Conservation (phyloP, 1,284 basidiomycete species). For the Chondrostereum purpureum region DNA sequence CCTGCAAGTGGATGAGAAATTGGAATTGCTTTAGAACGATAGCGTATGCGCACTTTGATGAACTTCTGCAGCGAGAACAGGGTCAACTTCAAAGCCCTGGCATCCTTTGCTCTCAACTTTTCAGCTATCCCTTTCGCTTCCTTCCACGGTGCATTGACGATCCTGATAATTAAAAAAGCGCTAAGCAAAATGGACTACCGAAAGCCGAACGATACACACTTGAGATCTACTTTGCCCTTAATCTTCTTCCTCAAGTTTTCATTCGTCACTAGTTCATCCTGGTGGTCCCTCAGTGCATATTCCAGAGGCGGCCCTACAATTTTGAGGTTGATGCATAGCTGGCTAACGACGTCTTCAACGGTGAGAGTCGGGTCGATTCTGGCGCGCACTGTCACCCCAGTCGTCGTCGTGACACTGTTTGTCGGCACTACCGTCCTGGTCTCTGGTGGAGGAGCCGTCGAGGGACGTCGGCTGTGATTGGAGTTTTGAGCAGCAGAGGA, state of each 20-base stretch:
- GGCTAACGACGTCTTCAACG: slow-evolving; percentile 74
- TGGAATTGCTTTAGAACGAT: slow-evolving; percentile 4
- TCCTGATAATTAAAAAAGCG: too few species aligned
- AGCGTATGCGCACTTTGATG: slow-evolving; percentile 50
- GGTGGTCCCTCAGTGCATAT: slow-evolving; percentile 84
- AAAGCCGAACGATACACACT: slow-evolving; percentile 65
- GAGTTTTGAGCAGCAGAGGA: too few species aligned
- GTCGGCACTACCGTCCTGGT: slow-evolving; percentile 54
- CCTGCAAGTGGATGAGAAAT: slow-evolving; percentile 38
- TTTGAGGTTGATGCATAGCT: slow-evolving; percentile 75
- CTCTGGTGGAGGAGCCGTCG: slow-evolving; percentile 32
- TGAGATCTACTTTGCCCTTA: slow-evolving; percentile 70
- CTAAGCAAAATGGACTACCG: too few species aligned
- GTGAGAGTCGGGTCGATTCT: slow-evolving; percentile 76
- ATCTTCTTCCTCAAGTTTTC: slow-evolving; percentile 82
- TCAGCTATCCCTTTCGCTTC: slow-evolving; percentile 79
- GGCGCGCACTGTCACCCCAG: slow-evolving; percentile 67
- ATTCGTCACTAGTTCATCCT: slow-evolving; percentile 86
- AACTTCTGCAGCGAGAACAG: slow-evolving; percentile 81
- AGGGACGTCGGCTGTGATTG: too few species aligned
- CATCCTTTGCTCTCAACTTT: slow-evolving; percentile 61
- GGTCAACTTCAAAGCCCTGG: slow-evolving; percentile 58
- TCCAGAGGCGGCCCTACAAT: slow-evolving; percentile 77
- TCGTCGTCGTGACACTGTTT: slow-evolving; percentile 70
- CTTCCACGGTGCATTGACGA: slow-evolving; percentile 75